Evolutionary conservation across 805 yeast species (phyloP), one percentile per base, ranked within the genome.

Genomic region (Candida mattraensis): DNA sequence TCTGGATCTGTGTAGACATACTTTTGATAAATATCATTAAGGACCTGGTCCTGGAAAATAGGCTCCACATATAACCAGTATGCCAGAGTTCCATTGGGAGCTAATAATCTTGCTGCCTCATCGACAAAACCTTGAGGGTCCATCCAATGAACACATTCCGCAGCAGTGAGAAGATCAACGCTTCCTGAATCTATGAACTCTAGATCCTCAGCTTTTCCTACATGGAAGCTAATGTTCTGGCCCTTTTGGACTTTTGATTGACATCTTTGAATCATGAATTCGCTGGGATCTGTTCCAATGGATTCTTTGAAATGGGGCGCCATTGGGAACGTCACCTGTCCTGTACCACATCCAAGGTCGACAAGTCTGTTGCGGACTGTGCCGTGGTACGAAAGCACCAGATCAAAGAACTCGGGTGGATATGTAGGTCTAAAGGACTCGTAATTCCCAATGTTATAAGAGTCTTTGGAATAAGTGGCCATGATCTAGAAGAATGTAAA

Each of bases 81-180:
- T 0, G 88, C 85, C 30, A 87, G 52, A 0, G 88, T 80, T 2
- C 93, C 95, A 17, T 37, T 32, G 5, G 75, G 70, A 33, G 71
- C 72, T 40, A 87, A 64, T 10, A 77, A 62, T 5, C 75, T 50
- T 14, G 64, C 59, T 2, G 74, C 67, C 40, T 74, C 77, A 5
- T 57, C 49, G 3, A 50, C 14, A 33, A 50, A 50, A 14, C 30
- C 26, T 3, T 14, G 17, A 4, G 75, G 80, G 37, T 81, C 70
- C 46, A 85, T 73, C 94, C 95, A 87, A 58, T 87, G 95, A 15
- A 72, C 74, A 35, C 87, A 82, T 54, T 87, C 88, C 1, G 88
- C 93, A 7, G 79, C 83, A 2, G 88, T 78, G 12, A 87, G 60
- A 42, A 85, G 47, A 51, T 83, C 89, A 8, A 78, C 74, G 0